Evolutionary conservation across 2,329 filamentous ascomycete genomes (phyloP), one percentile per base, ranked within the genome.

Genomic region (Colletotrichum euphorbiae): DNA sequence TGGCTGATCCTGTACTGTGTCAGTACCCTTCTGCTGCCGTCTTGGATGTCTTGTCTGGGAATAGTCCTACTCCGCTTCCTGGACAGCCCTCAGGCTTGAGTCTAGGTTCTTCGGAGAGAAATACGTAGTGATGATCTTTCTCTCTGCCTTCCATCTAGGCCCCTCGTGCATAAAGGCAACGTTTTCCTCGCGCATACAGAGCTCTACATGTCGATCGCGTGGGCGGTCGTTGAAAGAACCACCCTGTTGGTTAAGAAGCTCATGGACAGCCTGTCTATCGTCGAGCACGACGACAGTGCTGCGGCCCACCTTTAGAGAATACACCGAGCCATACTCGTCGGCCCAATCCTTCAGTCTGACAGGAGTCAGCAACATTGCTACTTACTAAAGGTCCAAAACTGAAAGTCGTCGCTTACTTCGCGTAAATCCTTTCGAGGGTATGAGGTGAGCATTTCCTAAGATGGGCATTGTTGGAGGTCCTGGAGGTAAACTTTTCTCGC

Each of bases 81-180:
- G 76, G 0, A 85, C 58, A 0, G 74, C 67, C 3, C 81, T 62
- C 69, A 87, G 80, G 7, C 80, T 65, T 52, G 79, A 80, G 40
- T 84, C 81, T 15, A 80, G 76, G 67, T 80, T 77, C 12, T 74
- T 76, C 71, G 85, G 83, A 72, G 78, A 84, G 54, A 84, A 78
- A 62, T 79, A 75, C 56, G 82, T 79, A 61, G 84, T 80, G 6
- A 84, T 73, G 3, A 83, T 71, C 65, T 81, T 82, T n/a, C 85
- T 77, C n/a, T 80, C 78, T 3, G 71, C 76, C 6, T 81, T 75
- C 84, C 84, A 86, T 17, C 73, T 75, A 13, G 79, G 74, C 0
- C 81, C 80, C 52, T 84, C 83, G 42, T 82, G 73, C 80, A 85
- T 84, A 4, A 84, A 3, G 17, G 60, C 45, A 3, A 31, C 43